phyloP scores from a whole-genome alignment of 306 rosid genomes.

The Aeschynomene evenia region DNA sequence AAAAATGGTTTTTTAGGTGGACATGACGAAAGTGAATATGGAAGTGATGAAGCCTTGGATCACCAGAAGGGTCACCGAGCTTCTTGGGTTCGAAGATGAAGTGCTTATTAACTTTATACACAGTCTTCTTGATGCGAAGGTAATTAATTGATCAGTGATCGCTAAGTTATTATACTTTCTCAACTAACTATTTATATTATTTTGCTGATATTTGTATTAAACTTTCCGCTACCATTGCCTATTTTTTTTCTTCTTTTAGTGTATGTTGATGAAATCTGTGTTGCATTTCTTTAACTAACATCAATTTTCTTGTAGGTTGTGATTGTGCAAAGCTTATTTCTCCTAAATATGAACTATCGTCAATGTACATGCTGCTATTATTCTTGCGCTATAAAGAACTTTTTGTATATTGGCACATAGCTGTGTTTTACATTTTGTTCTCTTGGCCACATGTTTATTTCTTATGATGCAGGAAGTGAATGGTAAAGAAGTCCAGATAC shows the following conservation, averaged over 20 bases:
- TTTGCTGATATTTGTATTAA: no score
- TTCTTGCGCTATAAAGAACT: no score
- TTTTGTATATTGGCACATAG: no score
- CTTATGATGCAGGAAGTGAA: constrained; percentile 62
- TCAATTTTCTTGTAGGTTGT: background rate
- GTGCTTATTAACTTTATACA: constrained; percentile 96
- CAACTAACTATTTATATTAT: no score
- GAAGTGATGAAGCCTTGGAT: constrained; percentile 93
- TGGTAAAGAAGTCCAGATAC: constrained; percentile 90
- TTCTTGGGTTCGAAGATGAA: constrained; percentile 97
- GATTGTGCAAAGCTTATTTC: background rate
- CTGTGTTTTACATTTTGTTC: background rate
- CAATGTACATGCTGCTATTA: background rate
- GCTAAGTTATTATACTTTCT: background rate
- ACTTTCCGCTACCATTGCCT: no score
- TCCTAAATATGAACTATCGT: constrained; percentile 5
- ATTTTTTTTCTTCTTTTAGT: background rate
- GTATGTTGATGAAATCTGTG: background rate
- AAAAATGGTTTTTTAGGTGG: constrained; percentile 63
- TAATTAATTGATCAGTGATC: constrained; percentile 18
- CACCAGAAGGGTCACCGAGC: constrained; percentile 82
- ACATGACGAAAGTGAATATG: constrained; percentile 85
- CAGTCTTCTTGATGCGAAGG: constrained; percentile 91
- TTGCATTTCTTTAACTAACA: background rate
- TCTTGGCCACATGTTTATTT: background rate